Evolutionary conservation across 164 flowering plant species (phyloP).

Genomic region (Taxillus chinensis): DNA sequence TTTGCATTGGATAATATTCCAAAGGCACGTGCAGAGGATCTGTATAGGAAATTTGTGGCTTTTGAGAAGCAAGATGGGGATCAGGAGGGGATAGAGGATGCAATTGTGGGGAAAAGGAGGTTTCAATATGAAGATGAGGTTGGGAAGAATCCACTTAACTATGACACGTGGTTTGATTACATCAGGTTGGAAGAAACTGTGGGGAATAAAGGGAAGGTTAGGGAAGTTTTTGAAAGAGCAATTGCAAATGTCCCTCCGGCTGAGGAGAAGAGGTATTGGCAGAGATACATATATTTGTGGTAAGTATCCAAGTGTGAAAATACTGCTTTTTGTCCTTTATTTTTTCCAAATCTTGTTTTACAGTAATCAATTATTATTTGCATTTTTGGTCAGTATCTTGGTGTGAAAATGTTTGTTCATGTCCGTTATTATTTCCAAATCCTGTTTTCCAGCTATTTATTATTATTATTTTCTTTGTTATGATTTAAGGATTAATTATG

Average conservation of each 20-base stretch:
- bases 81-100: slow-evolving; percentile 88
- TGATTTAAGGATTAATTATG: slow-evolving; percentile 74
- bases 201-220: slow-evolving; percentile 53
- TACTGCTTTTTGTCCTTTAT: background rate
- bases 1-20: slow-evolving; percentile 86
- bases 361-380: background rate
- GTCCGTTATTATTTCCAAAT: no score
- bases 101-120: slow-evolving; percentile 87
- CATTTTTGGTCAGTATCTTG: background rate
- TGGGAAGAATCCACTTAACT: slow-evolving; percentile 69
- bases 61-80: slow-evolving; percentile 96
- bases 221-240: slow-evolving; percentile 87
- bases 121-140: slow-evolving; percentile 94
- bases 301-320: slow-evolving; percentile 16
- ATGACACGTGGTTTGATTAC: slow-evolving; percentile 91
- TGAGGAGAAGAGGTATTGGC: slow-evolving; percentile 95
- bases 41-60: slow-evolving; percentile 78
- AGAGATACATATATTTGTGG: slow-evolving; percentile 87
- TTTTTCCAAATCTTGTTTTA: background rate
- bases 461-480: background rate
- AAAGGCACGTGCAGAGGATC: slow-evolving; percentile 80
- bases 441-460: no score
- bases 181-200: slow-evolving; percentile 74
- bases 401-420: no score
- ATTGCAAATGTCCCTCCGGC: slow-evolving; percentile 94